phyloP scores from a whole-genome alignment of 495 filamentous ascomycete species.

The Talaromyces wortmannii region DNA sequence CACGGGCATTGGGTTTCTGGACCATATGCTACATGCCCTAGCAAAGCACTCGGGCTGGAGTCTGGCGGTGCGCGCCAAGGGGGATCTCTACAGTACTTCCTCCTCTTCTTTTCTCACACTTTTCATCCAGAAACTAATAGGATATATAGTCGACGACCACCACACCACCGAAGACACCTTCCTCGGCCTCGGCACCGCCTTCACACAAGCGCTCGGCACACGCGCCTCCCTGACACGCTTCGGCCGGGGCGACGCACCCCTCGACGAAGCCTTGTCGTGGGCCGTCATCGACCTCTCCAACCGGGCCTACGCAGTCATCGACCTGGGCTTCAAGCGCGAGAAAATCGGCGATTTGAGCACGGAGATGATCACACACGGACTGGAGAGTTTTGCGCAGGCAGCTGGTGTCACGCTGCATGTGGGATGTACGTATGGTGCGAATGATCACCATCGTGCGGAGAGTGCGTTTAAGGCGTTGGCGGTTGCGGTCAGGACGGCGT shows the following conservation, averaged over 20 bases:
- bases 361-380: conserved; percentile 95
- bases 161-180: conserved; percentile 96
- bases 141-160: conserved; percentile 81
- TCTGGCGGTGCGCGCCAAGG: conserved; percentile 70
- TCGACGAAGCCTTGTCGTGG: conserved; percentile 91
- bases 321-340: conserved; percentile 77
- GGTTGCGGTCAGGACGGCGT: conserved; percentile 72
- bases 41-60: conserved; percentile 95
- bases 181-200: conserved; percentile 81
- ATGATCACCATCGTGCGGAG: conserved; percentile 96
- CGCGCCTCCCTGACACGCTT: conserved; percentile 81
- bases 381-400: conserved; percentile 87
- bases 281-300: conserved; percentile 93
- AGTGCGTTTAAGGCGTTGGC: conserved; percentile 96
- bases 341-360: conserved; percentile 88
- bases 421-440: conserved; percentile 77
- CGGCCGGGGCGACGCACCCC: conserved; percentile 81
- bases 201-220: conserved; percentile 67
- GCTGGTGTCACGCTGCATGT: conserved; percentile 92
- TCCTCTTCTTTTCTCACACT: neutral
- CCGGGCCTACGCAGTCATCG: conserved; percentile 75
- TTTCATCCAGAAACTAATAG: neutral
- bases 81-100: conserved; percentile 79
- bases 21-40: conserved; percentile 97
- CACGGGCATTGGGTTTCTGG: conserved; percentile 96